These are phyloP conservation scores for Canavalia gladiata DNA, from an alignment of 306 rosid genomes.

Conservation along the genomic window DNA sequence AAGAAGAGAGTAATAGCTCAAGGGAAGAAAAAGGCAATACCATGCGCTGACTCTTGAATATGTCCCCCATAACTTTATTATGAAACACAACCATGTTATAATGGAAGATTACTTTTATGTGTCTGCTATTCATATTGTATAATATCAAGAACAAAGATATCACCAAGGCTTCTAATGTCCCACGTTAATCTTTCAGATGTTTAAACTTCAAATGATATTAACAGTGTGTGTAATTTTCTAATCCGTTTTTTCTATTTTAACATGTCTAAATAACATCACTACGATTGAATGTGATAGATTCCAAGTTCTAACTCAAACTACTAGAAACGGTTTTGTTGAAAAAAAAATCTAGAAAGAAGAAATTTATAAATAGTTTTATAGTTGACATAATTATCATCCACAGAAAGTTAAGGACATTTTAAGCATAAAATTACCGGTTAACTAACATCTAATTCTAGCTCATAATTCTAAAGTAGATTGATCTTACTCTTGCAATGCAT, in stretches of 20 bases:
- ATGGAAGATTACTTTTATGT: neutral
- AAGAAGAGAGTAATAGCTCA: neutral
- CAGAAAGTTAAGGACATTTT: neutral
- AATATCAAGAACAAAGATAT: neutral
- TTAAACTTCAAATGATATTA: neutral
- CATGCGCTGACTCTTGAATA: neutral
- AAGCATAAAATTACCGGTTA: neutral
- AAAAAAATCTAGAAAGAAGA: neutral
- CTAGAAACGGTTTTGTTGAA: neutral
- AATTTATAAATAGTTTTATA: neutral
- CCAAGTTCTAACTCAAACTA: constrained; percentile 6
- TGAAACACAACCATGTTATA: neutral
- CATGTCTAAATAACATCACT: neutral
- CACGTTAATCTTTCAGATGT: constrained; percentile 10
- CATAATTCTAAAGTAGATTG: neutral
- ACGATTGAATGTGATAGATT: neutral
- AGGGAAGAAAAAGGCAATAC: too few relatives aligned
- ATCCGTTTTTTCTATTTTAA: neutral
- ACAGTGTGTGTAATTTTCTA: neutral
- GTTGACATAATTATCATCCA: neutral
- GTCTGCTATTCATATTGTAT: neutral
- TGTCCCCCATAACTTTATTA: neutral
- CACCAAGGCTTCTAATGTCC: neutral
- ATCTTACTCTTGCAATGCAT: neutral
- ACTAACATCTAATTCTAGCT: neutral